Evolutionary conservation across 768 basidiomycete species (phyloP), one percentile per base, ranked within the genome.

Genomic region (Calocybe gangraenosa): DNA sequence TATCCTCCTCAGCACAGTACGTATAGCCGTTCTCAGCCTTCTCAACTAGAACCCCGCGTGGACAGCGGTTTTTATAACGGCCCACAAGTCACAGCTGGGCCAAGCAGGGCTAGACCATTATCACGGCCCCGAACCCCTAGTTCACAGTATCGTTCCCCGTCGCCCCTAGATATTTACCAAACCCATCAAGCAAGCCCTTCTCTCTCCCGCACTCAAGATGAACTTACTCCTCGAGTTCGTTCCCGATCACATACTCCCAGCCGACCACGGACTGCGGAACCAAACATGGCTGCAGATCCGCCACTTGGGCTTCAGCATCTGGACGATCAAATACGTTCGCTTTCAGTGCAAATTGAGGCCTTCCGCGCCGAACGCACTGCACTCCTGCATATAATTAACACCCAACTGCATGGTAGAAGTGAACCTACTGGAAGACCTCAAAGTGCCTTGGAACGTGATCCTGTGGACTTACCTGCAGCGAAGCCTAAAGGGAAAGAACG

Each of bases 361-460:
- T 61, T 71, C 31, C 57, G 55, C 32, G 46, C 55, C 3, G 70
- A 73, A 43, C 58, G 63, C 38, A 50, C 53, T 11, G 50, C 54
- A 1, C 51, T 69, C 6, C 14, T 36, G 2, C 23, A 38, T 18
- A 9, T 53, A 1, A 42, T 58, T n/a, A 44, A 47, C 17, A 45
- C 47, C 2, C 47, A 54, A 34, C 30, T 42, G 28, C 41, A 40
- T 39, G 33, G 21, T 35, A 22, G 38, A 31, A 33, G 37, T 8
- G 44, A 46, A 39, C 14, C 13, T 11, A 37, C 31, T 23, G 35
- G 23, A 13, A 34, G 10, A 28, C 25, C 25, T 28, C 25, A 11
- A 28, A 28, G 11, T 28, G 25, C 5, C 25, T 28, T 11, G 5
- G 6, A 11, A 28, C 25, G 11, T 11, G 25, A 28, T 28, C 5